These are phyloP conservation scores for Penicillium sp. DNA, from an alignment of 2,329 filamentous ascomycete genomes.

Conservation along the genomic window DNA sequence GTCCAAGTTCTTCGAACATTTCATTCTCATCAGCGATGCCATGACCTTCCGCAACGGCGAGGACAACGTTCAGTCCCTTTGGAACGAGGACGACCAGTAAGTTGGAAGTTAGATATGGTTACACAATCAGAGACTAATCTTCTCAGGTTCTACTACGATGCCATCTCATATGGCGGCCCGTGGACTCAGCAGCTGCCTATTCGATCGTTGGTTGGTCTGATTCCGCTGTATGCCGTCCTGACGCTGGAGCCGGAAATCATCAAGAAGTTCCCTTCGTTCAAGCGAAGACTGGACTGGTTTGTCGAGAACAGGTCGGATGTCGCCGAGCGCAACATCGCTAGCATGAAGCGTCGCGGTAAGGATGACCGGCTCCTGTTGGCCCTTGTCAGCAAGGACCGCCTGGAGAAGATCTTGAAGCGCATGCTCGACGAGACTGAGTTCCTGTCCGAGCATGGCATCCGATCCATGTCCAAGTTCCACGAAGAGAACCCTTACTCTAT, in stretches of 20 bases:
- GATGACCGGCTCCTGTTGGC: slow-evolving; percentile 83
- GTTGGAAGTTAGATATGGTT: slow-evolving; percentile 19
- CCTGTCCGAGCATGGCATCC: slow-evolving; percentile 82
- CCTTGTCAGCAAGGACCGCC: slow-evolving; percentile 87
- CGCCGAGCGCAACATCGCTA: slow-evolving; percentile 90
- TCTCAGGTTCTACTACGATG: slow-evolving; percentile 87
- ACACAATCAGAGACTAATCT: slow-evolving; percentile 13
- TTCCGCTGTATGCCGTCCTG: slow-evolving; percentile 86
- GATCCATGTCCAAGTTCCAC: slow-evolving; percentile 88
- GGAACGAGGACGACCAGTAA: slow-evolving; percentile 83
- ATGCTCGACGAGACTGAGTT: slow-evolving; percentile 97
- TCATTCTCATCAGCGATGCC: slow-evolving; percentile 95
- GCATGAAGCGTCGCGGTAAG: slow-evolving; percentile 85
- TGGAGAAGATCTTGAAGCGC: slow-evolving; percentile 80
- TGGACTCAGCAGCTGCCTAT: slow-evolving; percentile 92
- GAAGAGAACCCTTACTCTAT: slow-evolving; percentile 88
- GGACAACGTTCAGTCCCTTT: slow-evolving; percentile 72
- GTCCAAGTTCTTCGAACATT: slow-evolving; percentile 98
- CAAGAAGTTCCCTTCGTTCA: slow-evolving; percentile 87
- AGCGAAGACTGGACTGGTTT: slow-evolving; percentile 92
- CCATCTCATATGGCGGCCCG: slow-evolving; percentile 91
- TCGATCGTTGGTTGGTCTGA: slow-evolving; percentile 86
- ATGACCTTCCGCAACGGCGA: slow-evolving; percentile 80
- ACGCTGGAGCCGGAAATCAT: slow-evolving; percentile 93
- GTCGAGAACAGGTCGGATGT: slow-evolving; percentile 82